phyloP scores from a whole-genome alignment of 768 basidiomycete species.

The Hysterangium stoloniferum region DNA sequence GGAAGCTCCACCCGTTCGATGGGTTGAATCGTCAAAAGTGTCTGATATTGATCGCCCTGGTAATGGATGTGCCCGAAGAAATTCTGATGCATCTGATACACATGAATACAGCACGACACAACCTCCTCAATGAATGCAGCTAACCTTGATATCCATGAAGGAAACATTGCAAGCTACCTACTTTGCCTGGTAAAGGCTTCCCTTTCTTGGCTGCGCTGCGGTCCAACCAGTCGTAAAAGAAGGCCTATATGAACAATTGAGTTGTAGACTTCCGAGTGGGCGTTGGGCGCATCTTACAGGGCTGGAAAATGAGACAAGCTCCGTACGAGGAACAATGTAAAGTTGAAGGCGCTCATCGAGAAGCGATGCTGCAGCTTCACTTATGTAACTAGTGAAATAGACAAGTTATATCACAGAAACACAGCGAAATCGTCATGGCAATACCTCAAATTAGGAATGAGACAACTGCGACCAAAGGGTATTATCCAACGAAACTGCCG shows the following conservation, averaged over 20 bases:
- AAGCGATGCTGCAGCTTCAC: constrained; percentile 82
- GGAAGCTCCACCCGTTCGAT: constrained; percentile 58
- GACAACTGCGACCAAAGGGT: constrained; percentile 81
- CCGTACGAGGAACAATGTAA: constrained; percentile 80
- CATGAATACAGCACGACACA: neutral
- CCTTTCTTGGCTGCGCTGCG: constrained; percentile 76
- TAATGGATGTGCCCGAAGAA: constrained; percentile 80
- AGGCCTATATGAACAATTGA: constrained; percentile 42
- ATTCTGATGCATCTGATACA: constrained; percentile 71
- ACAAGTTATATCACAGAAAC: neutral
- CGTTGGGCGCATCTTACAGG: constrained; percentile 30
- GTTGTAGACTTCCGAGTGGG: constrained; percentile 9
- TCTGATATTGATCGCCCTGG: constrained; percentile 79
- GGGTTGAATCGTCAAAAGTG: constrained; percentile 79
- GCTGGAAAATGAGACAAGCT: constrained; percentile 75
- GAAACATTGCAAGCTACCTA: constrained; percentile 88
- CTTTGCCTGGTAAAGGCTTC: constrained; percentile 77
- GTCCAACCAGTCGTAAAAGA: constrained; percentile 92
- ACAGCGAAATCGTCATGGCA: neutral
- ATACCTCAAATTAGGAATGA: constrained; percentile 84
- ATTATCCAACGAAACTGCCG: constrained; percentile 85
- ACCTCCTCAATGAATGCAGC: neutral
- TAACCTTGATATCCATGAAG: constrained; percentile 73
- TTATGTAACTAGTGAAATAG: constrained; percentile 58
- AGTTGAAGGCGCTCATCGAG: constrained; percentile 67